Evolutionary conservation across 2,329 filamentous ascomycete species (phyloP), one percentile per base, ranked within the genome.

Genomic region (Sporothrix globosa): DNA sequence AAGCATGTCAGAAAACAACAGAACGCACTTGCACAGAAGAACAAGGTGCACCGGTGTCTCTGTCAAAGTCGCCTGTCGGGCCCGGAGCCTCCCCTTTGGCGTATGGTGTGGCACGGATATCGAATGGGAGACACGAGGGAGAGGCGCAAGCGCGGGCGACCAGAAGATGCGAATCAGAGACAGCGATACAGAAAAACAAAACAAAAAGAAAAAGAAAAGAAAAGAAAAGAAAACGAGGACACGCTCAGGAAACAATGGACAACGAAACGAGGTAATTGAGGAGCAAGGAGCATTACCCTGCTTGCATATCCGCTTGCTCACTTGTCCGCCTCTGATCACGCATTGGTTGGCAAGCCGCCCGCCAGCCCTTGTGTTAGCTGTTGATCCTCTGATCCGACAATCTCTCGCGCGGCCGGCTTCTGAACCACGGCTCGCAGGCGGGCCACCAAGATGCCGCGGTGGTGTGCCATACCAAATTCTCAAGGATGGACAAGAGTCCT

Each of bases 331-430:
- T 53, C 65, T 46, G 50, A 34, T 2, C 30, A 27, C 34, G 21
- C 52, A 68, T 58, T 68, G 66, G 52, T 19, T 50, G 30, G 66
- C 39, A 68, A 46, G 52, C 53, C 52, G 53, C 66, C 44, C n/a
- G 17, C 14, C 66, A 58, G 53, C 66, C 66, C 39, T 56, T 56
- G 7, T n/a, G 13, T 14, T 27, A 48, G 48, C 50, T 58, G 56
- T 54, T 70, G 71, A 72, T 71, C 69, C 67, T 73, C 63, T 71
- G 69, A 73, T 68, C 68, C 68, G 60, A 58, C 68, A 71, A 68
- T 71, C 72, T 72, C 50, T 69, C 27, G 24, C 30, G 68, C 60
- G 66, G 34, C 48, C 52, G 46, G 27, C 68, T 44, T 61, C 21
- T 48, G 48, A 52, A 52, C 61, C 54, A 53, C 53, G 61, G 70